Percentiles rank a stretch among this genome's conserved stretches.
These are phyloP conservation scores for Solanum hybrid DNA, from an alignment of 305 asterid genomes.

Conservation along the genomic window DNA sequence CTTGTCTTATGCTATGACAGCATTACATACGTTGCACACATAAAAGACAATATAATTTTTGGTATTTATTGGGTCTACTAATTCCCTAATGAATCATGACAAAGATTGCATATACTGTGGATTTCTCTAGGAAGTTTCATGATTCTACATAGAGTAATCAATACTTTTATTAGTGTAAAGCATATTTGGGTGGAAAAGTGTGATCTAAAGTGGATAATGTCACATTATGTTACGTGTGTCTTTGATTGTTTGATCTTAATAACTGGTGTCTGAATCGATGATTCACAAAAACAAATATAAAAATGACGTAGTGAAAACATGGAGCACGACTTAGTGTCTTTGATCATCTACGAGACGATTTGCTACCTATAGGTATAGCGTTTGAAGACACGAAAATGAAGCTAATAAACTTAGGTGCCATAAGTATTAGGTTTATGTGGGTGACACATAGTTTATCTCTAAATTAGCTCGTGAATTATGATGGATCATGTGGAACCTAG, in stretches of 20 bases:
- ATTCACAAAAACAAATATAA: no score
- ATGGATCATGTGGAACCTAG: background rate
- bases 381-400: background rate
- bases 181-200: background rate
- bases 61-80: background rate
- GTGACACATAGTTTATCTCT: background rate
- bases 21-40: background rate
- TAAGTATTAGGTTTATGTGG: background rate
- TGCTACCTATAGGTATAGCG: background rate
- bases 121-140: background rate
- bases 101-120: background rate
- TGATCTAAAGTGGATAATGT: background rate
- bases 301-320: background rate
- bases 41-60: background rate
- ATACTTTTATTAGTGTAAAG: background rate
- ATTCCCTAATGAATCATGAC: background rate
- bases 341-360: background rate
- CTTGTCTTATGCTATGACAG: background rate
- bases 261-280: no score
- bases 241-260: background rate
- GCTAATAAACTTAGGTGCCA: background rate
- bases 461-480: background rate
- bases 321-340: background rate
- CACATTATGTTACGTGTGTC: background rate
- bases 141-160: background rate